Base-by-base conservation (phyloP, 169 alveolate genomes). In the Cyclospora cayetanensis region DNA sequence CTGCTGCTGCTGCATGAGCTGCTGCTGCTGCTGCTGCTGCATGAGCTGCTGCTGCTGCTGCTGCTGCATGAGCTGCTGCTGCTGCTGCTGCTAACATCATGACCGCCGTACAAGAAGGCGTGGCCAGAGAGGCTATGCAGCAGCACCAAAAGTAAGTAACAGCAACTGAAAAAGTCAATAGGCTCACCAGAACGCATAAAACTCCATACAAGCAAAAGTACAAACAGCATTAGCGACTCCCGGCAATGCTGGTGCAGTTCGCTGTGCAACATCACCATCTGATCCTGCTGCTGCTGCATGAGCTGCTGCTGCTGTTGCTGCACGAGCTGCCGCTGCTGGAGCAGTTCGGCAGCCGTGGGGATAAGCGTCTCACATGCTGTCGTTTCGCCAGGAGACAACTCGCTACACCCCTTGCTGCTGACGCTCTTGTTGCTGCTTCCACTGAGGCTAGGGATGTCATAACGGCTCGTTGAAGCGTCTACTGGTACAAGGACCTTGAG, bases 221-320 rank as follows among this genome's bases (percentile, higher is more conserved):
- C 18, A 25, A 29, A 65, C 77, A 65, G 12, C 34, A 65, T 4
- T 2, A 65, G 39, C 1, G 77, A 65, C 34, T 65, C 77, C 29
- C 18, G 11, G 42, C 42, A n/a, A 25, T 65, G 77, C 39, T 65
- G 77, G 43, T 65, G 77, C 77, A 65, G 39, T 41, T 65, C 77
- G n/a, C 29, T 34, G 12, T 46, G 7, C 60, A 46, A 15, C 7
- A 15, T 11, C 60, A 46, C 60, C 60, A 46, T 7, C 60, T 11
- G 60, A 7, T 11, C 43, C 1, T 25, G 34, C 77, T 65, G 42
- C 77, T 29, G 77, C 77, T 65, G 77, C 77, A 25, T 34, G 43
- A 25, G 77, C 77, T 65, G 77, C 77, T 65, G 77, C 77, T 29
- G 77, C 77, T 65, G 77, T 41, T 65, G 42, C 77, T 65, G 77